These are phyloP conservation scores for Leccinum truebloodii DNA, from an alignment of 768 basidiomycete species.

Conservation along the genomic window DNA sequence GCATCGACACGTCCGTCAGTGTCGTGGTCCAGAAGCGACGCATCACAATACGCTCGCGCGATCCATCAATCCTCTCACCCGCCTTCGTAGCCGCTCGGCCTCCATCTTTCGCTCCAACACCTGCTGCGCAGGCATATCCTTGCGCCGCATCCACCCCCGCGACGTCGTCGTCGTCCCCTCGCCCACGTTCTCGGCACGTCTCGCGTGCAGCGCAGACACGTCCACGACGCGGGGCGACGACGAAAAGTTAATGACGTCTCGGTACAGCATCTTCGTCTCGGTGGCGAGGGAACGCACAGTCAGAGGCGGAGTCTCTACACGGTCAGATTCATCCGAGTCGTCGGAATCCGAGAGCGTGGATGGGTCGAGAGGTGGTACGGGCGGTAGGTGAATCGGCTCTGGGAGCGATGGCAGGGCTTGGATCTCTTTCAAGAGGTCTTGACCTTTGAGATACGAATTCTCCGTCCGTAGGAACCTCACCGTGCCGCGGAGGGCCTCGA, in stretches of 20 bases:
- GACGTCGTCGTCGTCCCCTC: constrained; percentile 28
- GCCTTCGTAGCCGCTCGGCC: constrained; percentile 66
- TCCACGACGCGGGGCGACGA: constrained; percentile 86
- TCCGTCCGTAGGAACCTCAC: constrained; percentile 92
- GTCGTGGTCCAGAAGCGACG: neutral
- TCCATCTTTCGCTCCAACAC: constrained; percentile 75
- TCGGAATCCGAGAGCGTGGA: constrained; percentile 68
- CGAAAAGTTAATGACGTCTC: constrained; percentile 87
- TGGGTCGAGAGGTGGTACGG: constrained; percentile 68
- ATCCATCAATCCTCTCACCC: constrained; percentile 71
- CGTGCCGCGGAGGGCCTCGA: constrained; percentile 88
- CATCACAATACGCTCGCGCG: constrained; percentile 45
- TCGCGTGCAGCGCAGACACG: constrained; percentile 60
- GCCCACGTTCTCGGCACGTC: constrained; percentile 48
- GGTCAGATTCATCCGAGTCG: constrained; percentile 61
- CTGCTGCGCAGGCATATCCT: constrained; percentile 80
- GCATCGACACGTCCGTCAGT: too few species aligned
- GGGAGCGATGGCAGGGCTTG: constrained; percentile 69
- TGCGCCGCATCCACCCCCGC: constrained; percentile 77
- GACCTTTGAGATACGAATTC: constrained; percentile 91
- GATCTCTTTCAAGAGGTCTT: constrained; percentile 85
- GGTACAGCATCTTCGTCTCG: constrained; percentile 83
- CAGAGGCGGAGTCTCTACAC: constrained; percentile 45
- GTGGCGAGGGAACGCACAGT: constrained; percentile 70
- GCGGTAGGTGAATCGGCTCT: constrained; percentile 44